Evolutionary conservation across 768 basidiomycete genomes (phyloP).

Genomic region (Mycena rosella): DNA sequence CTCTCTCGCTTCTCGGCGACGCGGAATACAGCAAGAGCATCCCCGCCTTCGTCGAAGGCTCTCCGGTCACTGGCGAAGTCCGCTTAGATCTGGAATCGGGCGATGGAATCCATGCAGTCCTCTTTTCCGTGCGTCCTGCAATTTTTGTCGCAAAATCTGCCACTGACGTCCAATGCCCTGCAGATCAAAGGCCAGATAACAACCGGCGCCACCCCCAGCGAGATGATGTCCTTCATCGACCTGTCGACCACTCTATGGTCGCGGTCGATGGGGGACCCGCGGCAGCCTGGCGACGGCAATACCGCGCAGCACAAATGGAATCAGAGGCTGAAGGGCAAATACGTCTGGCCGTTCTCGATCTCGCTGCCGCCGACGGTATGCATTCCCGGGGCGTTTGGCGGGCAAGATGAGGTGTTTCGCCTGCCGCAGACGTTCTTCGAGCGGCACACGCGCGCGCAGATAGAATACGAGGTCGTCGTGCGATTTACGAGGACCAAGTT

Average conservation of each 20-base stretch:
- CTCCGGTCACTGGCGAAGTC: slow-evolving; percentile 50
- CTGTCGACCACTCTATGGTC: slow-evolving; percentile 53
- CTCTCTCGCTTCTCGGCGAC: slow-evolving; percentile 60
- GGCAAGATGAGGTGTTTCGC: slow-evolving; percentile 42
- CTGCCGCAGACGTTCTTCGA: slow-evolving; percentile 57
- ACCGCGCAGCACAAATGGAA: slow-evolving; percentile 23
- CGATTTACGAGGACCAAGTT: slow-evolving; percentile 49
- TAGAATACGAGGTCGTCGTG: slow-evolving; percentile 52
- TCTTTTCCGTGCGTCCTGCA: slow-evolving; percentile 56
- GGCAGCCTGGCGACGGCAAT: slow-evolving; percentile 27
- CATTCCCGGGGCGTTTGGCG: slow-evolving; percentile 33
- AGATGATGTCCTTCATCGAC: slow-evolving; percentile 52
- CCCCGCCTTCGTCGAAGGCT: slow-evolving; percentile 53
- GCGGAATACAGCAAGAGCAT: slow-evolving; percentile 49
- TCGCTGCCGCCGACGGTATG: slow-evolving; percentile 55
- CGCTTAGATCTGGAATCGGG: slow-evolving; percentile 50
- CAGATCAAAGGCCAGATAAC: slow-evolving; percentile 56
- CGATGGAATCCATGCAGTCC: slow-evolving; percentile 62
- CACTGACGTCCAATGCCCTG: background rate
- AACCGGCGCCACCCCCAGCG: slow-evolving; percentile 50
- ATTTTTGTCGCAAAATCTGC: background rate
- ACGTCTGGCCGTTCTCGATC: slow-evolving; percentile 54
- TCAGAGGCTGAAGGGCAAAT: slow-evolving; percentile 51
- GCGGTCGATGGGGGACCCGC: slow-evolving; percentile 47
- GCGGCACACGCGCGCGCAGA: slow-evolving; percentile 51